Evolutionary conservation across 1,284 basidiomycete genomes (phyloP), one percentile per base, ranked within the genome.

Genomic region (Cutaneotrichosporon cutaneum): DNA sequence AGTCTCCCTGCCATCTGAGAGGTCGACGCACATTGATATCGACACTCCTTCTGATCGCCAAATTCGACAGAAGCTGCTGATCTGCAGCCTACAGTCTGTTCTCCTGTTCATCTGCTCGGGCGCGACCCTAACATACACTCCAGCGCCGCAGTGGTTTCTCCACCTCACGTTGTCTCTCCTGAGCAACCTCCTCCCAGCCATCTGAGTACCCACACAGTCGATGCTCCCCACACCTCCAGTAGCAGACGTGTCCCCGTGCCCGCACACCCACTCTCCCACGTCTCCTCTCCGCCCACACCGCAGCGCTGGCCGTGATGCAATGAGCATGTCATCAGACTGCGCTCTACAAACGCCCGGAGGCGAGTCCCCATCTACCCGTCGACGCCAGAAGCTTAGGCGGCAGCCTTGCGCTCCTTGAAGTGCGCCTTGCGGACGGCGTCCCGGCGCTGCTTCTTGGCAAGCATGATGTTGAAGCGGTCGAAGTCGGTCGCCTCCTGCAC

Each of bases 401-500:
- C 70, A 60, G 78, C 74, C 77, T 80, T 80, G 77, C 77, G 78
- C 79, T 80, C 79, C 76, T 81, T 81, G 74, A 73, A 74, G 77
- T 76, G 74, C 62, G 78, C 79, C 76, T 79, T 79, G 65, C 77
- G 71, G 66, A 78, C 74, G 50, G 81, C 68, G 70, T 80, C 79
- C 66, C 82, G 74, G 70, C 83, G 79, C 71, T 81, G 75, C 78
- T 82, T 81, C 82, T 84, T 84, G 74, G 83, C 80, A 68, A 82
- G 76, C 75, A 80, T 79, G 70, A 84, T 76, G 74, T 83, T 75
- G 82, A 97, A 85, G 64, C 95, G 87, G 71, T 89, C 90, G 81
- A 99, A 98, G 84, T 99, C 95, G 80, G 86, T 88, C 60, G 92
- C 79, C 75, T 85, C 66, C 76, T 78, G 63, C 18, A 18, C 8